A percentile compares a stretch with the other conserved stretches of the same genome.
Evolutionary conservation across 192 early-diverging fungal species (phyloP).

Genomic region (Powellomyces hirtus): DNA sequence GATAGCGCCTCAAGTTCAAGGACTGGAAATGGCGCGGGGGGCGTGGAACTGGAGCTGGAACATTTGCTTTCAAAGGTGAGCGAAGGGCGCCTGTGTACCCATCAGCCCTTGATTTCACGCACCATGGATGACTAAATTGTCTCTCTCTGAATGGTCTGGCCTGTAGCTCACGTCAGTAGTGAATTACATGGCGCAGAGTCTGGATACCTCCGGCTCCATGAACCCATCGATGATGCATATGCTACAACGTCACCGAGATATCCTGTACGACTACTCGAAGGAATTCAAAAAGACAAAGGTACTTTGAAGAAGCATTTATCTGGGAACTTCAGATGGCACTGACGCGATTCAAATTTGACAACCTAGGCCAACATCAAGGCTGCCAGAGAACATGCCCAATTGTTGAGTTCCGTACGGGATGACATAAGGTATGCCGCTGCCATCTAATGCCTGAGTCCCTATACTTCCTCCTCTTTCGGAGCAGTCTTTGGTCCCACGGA

Average conservation of each 20-base stretch:
- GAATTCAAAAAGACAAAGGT: constrained; percentile 75
- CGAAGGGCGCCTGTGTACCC: no score
- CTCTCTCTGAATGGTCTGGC: constrained; percentile 6
- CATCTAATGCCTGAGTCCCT: not conserved
- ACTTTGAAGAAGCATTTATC: no score
- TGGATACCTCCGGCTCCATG: constrained; percentile 55
- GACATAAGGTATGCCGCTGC: constrained; percentile 45
- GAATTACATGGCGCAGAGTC: constrained; percentile 59
- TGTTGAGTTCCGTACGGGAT: constrained; percentile 61
- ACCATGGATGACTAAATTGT: no score
- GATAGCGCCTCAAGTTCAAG: not conserved
- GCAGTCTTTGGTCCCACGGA: not conserved
- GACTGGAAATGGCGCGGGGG: constrained; percentile 36
- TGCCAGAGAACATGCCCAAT: constrained; percentile 66
- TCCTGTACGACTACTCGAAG: constrained; percentile 74
- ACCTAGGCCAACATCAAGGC: constrained; percentile 58
- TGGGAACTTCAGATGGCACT: not conserved
- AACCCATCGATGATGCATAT: constrained; percentile 70
- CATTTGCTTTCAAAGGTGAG: constrained; percentile 64
- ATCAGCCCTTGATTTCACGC: no score
- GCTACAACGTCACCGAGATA: constrained; percentile 73
- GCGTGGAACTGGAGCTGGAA: constrained; percentile 53
- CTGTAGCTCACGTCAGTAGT: constrained; percentile 58
- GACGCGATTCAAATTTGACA: not conserved
- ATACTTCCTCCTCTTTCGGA: not conserved